Evolutionary conservation across 148 eudicot genomes (phyloP).

Genomic region (Chenopodium quinoa): DNA sequence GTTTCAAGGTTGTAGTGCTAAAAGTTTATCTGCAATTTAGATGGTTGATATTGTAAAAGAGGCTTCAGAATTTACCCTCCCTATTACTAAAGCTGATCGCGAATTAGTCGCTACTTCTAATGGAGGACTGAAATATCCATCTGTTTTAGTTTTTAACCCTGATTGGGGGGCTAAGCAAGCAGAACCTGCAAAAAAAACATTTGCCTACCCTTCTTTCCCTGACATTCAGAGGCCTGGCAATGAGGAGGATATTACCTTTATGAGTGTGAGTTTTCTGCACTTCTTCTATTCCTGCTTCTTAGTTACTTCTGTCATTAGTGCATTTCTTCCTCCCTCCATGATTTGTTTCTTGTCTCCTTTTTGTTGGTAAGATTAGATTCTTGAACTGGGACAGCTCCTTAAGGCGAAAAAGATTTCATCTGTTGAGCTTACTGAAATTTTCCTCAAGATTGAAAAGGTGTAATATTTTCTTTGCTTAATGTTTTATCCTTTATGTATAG

Average conservation of each 20-base stretch:
- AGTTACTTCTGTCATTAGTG: background rate
- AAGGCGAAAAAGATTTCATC: slow-evolving; percentile 68
- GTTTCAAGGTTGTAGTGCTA: background rate
- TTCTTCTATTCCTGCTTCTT: background rate
- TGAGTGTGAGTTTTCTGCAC: slow-evolving; percentile 56
- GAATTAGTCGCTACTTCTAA: slow-evolving; percentile 60
- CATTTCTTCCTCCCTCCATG: background rate
- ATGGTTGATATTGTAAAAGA: slow-evolving; percentile 68
- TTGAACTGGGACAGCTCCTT: slow-evolving; percentile 82
- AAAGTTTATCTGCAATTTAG: slow-evolving; percentile 30
- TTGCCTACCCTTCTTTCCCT: slow-evolving; percentile 44
- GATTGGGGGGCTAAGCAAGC: slow-evolving; percentile 45
- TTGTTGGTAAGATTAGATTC: slow-evolving; percentile 47
- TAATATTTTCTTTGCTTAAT: background rate
- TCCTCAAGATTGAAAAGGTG: slow-evolving; percentile 81
- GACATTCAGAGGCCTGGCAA: slow-evolving; percentile 49
- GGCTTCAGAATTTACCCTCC: slow-evolving; percentile 62
- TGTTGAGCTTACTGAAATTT: slow-evolving; percentile 69
- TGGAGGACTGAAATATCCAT: slow-evolving; percentile 73
- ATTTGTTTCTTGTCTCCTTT: background rate
- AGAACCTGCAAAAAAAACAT: slow-evolving; percentile 30
- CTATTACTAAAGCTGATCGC: slow-evolving; percentile 54
- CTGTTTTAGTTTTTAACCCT: slow-evolving; percentile 61
- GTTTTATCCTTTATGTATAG: background rate
- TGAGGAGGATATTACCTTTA: slow-evolving; percentile 84